Evolutionary conservation across 176 grass and related monocot species (phyloP), one percentile per base, ranked within the genome.

Genomic region (Rhynchospora tenuis): DNA sequence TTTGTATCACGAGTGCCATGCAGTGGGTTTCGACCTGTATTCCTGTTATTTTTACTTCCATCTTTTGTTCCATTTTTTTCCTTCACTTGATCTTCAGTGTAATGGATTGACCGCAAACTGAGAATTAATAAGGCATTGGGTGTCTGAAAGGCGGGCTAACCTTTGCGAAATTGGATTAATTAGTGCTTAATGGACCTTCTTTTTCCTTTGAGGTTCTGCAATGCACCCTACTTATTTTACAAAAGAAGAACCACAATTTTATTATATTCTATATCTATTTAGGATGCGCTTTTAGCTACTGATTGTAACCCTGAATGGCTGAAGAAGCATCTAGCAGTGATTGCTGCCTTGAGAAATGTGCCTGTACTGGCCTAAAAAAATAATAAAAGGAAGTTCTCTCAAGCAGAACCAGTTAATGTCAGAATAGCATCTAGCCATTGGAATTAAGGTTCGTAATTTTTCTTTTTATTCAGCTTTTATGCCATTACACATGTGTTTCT

Each of bases 291-390:
- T 64, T 52, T 98, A 86, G 86, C 89, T 29, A 77, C 90, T 2
- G 90, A 98, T 84, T 98, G 92, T 78, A 93, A 89, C 59, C 92
- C 92, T 70, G 92, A 94, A 60, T 93, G 90, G 95, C 81, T 98
- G 80, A 98, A 38, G 33, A 38, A 38, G 33, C 33, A 2, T 38
- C 3, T 38, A 38, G 33, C 33, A 38, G 33, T 38, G 33, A 38
- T 38, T 38, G 33, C 0, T 38, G 33, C 33, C 33, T 38, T 38
- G 33, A 38, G 5, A 38, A 38, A 38, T 38, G 33, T 38, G 33
- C 2, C 33, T 0, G 33, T 38, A 4, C 33, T 38, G 5, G 33
- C 33, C 3, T 38, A 0, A 38, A 38, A 33, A 3, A 1, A 33
- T 33, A 33, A 38, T 38, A 38, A 38, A 38, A 76, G 86, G 78